phyloP scores from a whole-genome alignment of 2,329 filamentous ascomycete species.

The Fusarium brachygibbosum region DNA sequence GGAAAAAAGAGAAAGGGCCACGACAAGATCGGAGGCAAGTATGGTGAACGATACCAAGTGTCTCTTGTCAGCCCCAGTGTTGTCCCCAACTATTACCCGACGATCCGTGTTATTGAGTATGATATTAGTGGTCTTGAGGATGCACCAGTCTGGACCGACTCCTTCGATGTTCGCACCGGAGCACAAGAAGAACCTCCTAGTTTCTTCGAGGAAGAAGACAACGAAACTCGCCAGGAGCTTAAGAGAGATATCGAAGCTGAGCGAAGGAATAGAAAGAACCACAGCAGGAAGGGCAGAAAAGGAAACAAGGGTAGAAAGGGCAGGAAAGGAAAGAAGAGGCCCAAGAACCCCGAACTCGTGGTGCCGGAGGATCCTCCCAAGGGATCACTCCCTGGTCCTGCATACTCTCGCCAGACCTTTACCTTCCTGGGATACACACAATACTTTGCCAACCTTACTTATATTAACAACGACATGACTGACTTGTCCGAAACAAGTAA shows the following conservation, averaged over 20 bases:
- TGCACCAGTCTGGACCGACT: conserved; percentile 61
- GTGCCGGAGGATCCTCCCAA: conserved; percentile 81
- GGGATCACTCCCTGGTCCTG: conserved; percentile 82
- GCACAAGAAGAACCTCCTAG: conserved; percentile 16
- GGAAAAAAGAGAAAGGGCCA: conserved; percentile 65
- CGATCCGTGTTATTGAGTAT: conserved; percentile 91
- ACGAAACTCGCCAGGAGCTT: conserved; percentile 47
- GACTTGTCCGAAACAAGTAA: conserved; percentile 55
- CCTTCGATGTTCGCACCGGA: conserved; percentile 36
- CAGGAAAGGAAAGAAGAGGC: conserved; percentile 60
- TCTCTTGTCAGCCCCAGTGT: conserved; percentile 87
- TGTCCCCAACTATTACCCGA: conserved; percentile 93
- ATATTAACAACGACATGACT: conserved; percentile 80
- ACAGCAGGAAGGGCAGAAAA: conserved; percentile 50
- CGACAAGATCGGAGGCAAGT: conserved; percentile 79
- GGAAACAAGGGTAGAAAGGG: conserved; percentile 61
- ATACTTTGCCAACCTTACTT: conserved; percentile 94
- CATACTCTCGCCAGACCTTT: conserved; percentile 87
- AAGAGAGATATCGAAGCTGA: conserved; percentile 47
- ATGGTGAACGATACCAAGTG: conserved; percentile 86
- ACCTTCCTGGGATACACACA: conserved; percentile 86
- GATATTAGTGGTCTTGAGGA: conserved; percentile 85
- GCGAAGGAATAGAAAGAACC: conserved; percentile 54
- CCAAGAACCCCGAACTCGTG: conserved; percentile 71
- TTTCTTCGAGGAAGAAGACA: conserved; percentile 49